A percentile compares a stretch with the other conserved stretches of the same genome.
phyloP scores from a whole-genome alignment of 2,329 filamentous ascomycete species.

The Microdochium nivale region DNA sequence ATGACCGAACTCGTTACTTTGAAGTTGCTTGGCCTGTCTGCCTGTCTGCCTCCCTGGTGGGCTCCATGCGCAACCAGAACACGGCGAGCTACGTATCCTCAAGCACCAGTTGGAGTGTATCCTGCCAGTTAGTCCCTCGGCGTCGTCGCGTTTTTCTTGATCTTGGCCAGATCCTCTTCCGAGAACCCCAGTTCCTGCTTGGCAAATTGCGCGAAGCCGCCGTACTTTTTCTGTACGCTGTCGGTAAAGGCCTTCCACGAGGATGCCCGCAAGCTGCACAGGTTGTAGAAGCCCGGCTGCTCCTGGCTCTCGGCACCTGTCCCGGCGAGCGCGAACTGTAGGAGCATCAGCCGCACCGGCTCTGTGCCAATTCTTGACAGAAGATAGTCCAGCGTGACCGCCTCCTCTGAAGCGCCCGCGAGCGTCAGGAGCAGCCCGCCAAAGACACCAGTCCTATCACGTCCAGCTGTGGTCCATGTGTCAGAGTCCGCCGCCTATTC shows the following conservation, averaged over 20 bases:
- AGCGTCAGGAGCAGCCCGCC: conserved; percentile 41
- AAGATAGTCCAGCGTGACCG: conserved; percentile 39
- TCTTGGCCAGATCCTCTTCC: conserved; percentile 31
- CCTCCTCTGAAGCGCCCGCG: conserved; percentile 33
- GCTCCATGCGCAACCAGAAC: neutral
- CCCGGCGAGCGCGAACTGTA: conserved; percentile 30
- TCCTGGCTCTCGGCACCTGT: conserved; percentile 25
- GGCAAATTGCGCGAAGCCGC: conserved; percentile 41
- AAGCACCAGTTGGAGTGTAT: neutral
- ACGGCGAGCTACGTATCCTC: neutral
- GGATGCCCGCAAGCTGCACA: conserved; percentile 30
- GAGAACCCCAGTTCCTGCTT: conserved; percentile 35
- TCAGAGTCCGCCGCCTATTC: conserved; percentile 1
- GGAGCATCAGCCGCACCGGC: conserved; percentile 37
- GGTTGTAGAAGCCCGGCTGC: conserved; percentile 39
- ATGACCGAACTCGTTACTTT: too few species aligned
- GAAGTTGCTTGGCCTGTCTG: too few species aligned
- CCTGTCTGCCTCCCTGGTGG: too few species aligned
- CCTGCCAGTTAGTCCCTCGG: neutral
- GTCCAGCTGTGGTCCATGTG: conserved; percentile 33
- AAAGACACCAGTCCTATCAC: conserved; percentile 45
- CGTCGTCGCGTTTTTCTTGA: conserved; percentile 34
- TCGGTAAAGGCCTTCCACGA: conserved; percentile 38
- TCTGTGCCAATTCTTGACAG: conserved; percentile 45
- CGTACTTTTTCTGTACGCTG: conserved; percentile 32